phyloP scores from a whole-genome alignment of 345 rosid genomes.

The Aethionema arabicum region DNA sequence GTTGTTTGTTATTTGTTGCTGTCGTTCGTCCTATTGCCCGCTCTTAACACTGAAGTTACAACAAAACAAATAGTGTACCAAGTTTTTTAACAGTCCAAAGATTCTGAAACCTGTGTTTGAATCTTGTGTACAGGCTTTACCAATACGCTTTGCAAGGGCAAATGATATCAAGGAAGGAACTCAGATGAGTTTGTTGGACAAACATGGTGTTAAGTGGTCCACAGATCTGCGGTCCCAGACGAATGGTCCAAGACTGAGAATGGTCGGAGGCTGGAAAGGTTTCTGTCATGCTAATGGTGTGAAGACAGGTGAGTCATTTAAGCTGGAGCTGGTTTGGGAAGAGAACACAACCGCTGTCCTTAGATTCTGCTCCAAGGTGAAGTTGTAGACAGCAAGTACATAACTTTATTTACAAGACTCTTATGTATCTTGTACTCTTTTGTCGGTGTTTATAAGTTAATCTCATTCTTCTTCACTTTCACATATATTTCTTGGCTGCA shows the following conservation, averaged over 20 bases:
- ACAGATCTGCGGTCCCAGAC: background rate
- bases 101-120: background rate
- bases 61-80: too few relatives aligned
- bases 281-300: slow-evolving; percentile 30
- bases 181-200: slow-evolving; percentile 24
- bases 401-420: too few relatives aligned
- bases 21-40: too few relatives aligned
- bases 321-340: slow-evolving; percentile 22
- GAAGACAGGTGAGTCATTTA: slow-evolving; percentile 15
- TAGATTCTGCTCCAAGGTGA: slow-evolving; percentile 22
- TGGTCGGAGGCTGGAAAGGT: slow-evolving; percentile 16
- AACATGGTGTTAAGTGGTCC: slow-evolving; percentile 27
- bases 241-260: background rate
- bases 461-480: too few relatives aligned
- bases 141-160: background rate
- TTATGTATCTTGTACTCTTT: too few relatives aligned
- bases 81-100: background rate
- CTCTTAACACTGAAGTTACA: too few relatives aligned
- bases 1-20: too few relatives aligned
- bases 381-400: background rate
- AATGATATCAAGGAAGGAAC: slow-evolving; percentile 14
- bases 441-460: too few relatives aligned
- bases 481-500: too few relatives aligned
- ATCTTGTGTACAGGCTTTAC: slow-evolving; percentile 24
- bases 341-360: slow-evolving; percentile 22